phyloP scores from a whole-genome alignment of 2,329 filamentous ascomycete species.

The Ceratocystis albifundus region DNA sequence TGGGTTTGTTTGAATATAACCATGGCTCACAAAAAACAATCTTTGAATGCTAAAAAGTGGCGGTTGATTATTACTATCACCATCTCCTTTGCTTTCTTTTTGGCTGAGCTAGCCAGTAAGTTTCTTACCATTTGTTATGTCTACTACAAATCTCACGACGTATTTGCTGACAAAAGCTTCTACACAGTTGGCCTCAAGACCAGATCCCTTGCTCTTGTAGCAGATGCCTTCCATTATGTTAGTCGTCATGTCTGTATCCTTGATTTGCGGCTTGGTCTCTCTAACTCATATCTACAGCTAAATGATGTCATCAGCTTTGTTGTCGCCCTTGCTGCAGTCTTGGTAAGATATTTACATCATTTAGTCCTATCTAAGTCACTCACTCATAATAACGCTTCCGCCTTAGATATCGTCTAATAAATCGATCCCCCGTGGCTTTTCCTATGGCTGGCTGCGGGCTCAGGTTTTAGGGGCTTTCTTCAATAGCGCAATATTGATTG shows the following conservation, averaged over 20 bases:
- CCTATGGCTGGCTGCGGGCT: constrained; percentile 68
- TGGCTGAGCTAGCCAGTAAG: constrained; percentile 41
- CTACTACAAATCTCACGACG: too few relatives aligned
- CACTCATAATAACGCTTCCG: too few relatives aligned
- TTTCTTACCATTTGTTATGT: constrained; percentile 2
- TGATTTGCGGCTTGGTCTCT: background rate
- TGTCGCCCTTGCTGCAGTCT: constrained; percentile 52
- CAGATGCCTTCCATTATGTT: constrained; percentile 71
- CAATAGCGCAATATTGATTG: constrained; percentile 64
- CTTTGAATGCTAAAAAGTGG: constrained; percentile 32
- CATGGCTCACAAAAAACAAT: constrained; percentile 31
- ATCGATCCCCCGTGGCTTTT: constrained; percentile 45
- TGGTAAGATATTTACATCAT: constrained; percentile 35
- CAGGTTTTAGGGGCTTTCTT: constrained; percentile 67
- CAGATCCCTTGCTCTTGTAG: constrained; percentile 57
- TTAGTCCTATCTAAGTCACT: too few relatives aligned
- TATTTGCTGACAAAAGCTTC: constrained; percentile 15
- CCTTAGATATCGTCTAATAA: constrained; percentile 45
- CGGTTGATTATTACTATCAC: constrained; percentile 38
- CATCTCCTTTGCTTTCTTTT: constrained; percentile 42
- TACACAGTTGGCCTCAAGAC: constrained; percentile 54
- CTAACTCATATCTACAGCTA: constrained; percentile 37
- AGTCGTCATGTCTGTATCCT: constrained; percentile 25
- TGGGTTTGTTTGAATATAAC: background rate
- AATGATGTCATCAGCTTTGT: constrained; percentile 60